A percentile compares a stretch with the other conserved stretches of the same genome.
These are phyloP conservation scores for Chrysanthemum seticuspe DNA, from an alignment of 129 eudicot species.

Conservation along the genomic window DNA sequence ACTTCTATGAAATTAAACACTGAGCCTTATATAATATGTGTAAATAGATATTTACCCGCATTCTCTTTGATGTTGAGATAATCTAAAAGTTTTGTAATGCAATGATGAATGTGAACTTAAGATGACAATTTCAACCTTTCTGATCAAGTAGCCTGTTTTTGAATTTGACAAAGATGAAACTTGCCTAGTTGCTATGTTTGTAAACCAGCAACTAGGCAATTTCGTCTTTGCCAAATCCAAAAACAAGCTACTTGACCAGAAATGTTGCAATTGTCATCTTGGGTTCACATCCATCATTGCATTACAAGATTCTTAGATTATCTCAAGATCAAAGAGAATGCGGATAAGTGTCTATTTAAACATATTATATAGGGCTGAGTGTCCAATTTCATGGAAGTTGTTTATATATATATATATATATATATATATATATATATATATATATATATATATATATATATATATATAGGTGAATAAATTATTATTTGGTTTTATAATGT, in stretches of 20 bases:
- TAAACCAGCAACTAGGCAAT: conserved; percentile 24
- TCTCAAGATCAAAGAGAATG: neutral
- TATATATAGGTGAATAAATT: too few species aligned
- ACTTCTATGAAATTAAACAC: too few species aligned
- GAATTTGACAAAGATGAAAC: conserved; percentile 17
- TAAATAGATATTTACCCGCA: too few species aligned
- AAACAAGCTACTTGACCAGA: neutral
- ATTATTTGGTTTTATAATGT: too few species aligned
- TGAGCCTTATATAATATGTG: too few species aligned
- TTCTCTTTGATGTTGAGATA: neutral
- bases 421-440: too few species aligned
- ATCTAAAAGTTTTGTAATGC: conserved; percentile 19
- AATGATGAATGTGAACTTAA: conserved; percentile 5
- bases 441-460: too few species aligned
- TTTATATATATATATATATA: too few species aligned
- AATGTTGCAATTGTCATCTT: conserved; percentile 11
- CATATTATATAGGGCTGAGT: too few species aligned
- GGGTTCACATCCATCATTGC: conserved; percentile 16
- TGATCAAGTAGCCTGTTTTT: neutral
- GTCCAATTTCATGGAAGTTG: too few species aligned
- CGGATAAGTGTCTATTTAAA: too few species aligned
- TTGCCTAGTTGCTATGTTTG: conserved; percentile 22
- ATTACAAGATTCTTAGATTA: conserved; percentile 19
- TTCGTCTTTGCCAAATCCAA: conserved; percentile 17
- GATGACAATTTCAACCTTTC: conserved; percentile 1